A percentile compares a stretch with the other conserved stretches of the same genome.
Conservation (phyloP, 805 yeast genomes). For the Cyberlindnera mrakii region DNA sequence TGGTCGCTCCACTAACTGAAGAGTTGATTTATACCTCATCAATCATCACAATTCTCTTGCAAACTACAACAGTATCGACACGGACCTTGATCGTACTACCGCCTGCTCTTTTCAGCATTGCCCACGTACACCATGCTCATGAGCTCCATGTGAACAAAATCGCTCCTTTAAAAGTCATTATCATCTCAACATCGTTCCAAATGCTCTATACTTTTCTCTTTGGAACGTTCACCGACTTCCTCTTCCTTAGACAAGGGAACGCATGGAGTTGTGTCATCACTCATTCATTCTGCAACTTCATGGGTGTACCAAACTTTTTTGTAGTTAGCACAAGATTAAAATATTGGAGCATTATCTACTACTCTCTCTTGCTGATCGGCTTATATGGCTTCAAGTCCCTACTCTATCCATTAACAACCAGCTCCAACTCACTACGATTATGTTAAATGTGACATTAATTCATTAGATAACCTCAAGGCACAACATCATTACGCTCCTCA, state of each 20-base stretch:
- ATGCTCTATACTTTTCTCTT: slow-evolving; percentile 60
- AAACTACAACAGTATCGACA: slow-evolving; percentile 14
- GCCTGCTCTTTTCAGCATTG: slow-evolving; percentile 68
- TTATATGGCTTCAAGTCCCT: slow-evolving; percentile 29
- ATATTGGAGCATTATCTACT: slow-evolving; percentile 31
- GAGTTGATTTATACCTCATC: slow-evolving; percentile 63
- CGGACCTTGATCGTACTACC: slow-evolving; percentile 32
- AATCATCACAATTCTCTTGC: slow-evolving; percentile 28
- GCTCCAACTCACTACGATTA: neutral
- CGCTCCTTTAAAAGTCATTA: slow-evolving; percentile 26
- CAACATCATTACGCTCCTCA: slow-evolving; percentile 20
- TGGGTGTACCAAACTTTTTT: slow-evolving; percentile 54
- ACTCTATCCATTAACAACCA: slow-evolving; percentile 16
- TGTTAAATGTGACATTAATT: neutral
- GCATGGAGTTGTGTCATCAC: slow-evolving; percentile 52
- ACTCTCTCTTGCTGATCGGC: slow-evolving; percentile 38
- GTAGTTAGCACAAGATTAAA: slow-evolving; percentile 11
- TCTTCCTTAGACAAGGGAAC: slow-evolving; percentile 46
- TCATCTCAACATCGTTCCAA: slow-evolving; percentile 42
- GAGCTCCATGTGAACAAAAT: slow-evolving; percentile 32
- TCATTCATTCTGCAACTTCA: slow-evolving; percentile 63
- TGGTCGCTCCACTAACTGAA: slow-evolving; percentile 75
- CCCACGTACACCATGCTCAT: slow-evolving; percentile 72
- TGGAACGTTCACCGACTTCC: slow-evolving; percentile 58
- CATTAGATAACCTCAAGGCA: no score